These are phyloP conservation scores for Sporothrix pallida DNA, from an alignment of 2,329 filamentous ascomycete species.

Conservation along the genomic window DNA sequence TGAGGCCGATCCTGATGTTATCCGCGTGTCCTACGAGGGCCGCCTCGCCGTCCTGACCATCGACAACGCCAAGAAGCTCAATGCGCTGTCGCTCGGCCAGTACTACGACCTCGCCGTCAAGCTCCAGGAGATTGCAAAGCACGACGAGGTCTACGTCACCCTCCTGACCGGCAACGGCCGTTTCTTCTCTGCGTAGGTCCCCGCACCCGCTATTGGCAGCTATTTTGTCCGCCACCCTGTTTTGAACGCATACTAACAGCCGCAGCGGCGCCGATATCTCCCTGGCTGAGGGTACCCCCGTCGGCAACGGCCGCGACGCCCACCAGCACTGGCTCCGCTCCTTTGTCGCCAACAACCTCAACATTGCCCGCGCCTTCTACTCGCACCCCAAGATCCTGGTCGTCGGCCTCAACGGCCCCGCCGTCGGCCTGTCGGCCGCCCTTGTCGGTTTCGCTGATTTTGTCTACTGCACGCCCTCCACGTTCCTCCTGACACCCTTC, in stretches of 20 bases:
- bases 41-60: constrained; percentile 85
- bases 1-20: constrained; percentile 46
- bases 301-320: constrained; percentile 43
- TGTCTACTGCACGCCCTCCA: constrained; percentile 80
- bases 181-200: constrained; percentile 81
- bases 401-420: constrained; percentile 88
- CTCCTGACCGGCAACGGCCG: constrained; percentile 82
- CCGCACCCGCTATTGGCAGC: not conserved
- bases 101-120: constrained; percentile 79
- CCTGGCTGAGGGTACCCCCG: constrained; percentile 53
- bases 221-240: not conserved
- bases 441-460: constrained; percentile 86
- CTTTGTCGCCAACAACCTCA: constrained; percentile 86
- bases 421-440: constrained; percentile 84
- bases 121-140: constrained; percentile 76
- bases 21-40: constrained; percentile 66
- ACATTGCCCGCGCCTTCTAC: constrained; percentile 89
- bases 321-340: constrained; percentile 65
- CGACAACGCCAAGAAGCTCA: constrained; percentile 84
- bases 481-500: constrained; percentile 91
- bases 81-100: constrained; percentile 72
- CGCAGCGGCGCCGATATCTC: constrained; percentile 79
- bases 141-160: constrained; percentile 83
- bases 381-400: constrained; percentile 93
- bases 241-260: constrained; percentile 8